Percentiles rank a stretch among this genome's conserved stretches.
These are phyloP conservation scores for Platanthera zijinensis DNA, from an alignment of 106 monocot species.

Conservation along the genomic window DNA sequence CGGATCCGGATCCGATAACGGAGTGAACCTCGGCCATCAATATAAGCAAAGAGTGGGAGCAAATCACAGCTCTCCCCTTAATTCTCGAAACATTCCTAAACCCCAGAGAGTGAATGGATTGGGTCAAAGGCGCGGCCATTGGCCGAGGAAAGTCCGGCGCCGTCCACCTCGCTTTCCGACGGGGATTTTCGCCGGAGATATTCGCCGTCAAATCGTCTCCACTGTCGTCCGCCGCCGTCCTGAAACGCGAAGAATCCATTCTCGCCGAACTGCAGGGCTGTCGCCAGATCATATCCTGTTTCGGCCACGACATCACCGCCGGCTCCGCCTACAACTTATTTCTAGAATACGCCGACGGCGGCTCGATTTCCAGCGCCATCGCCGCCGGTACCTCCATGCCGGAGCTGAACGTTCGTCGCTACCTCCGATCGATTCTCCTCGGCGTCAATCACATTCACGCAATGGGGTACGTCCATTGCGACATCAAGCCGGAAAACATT, in stretches of 20 bases:
- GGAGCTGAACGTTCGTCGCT: constrained; percentile 3
- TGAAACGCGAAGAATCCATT: constrained; percentile 13
- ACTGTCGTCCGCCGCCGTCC: not conserved
- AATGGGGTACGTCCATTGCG: constrained; percentile 37
- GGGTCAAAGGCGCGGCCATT: constrained; percentile 1
- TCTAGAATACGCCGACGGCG: constrained; percentile 36
- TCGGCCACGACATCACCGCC: constrained; percentile 14
- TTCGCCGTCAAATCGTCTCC: constrained; percentile 17
- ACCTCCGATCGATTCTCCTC: constrained; percentile 25
- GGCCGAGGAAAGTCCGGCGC: not conserved
- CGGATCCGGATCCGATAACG: no score
- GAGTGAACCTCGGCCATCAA: no score
- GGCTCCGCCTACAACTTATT: constrained; percentile 22
- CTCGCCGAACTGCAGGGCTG: constrained; percentile 9
- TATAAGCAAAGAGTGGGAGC: no score
- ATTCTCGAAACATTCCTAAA: no score
- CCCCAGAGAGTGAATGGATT: not conserved
- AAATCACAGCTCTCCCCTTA: no score
- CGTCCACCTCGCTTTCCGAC: not conserved
- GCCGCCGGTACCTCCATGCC: no score
- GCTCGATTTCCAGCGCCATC: constrained; percentile 32
- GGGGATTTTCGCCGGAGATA: not conserved
- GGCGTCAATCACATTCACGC: constrained; percentile 31
- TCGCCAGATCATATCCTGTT: constrained; percentile 26
- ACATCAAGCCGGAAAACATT: constrained; percentile 39